A percentile compares a stretch with the other conserved stretches of the same genome.
phyloP scores from a whole-genome alignment of 2,329 filamentous ascomycete genomes.

The Trichoderma breve region DNA sequence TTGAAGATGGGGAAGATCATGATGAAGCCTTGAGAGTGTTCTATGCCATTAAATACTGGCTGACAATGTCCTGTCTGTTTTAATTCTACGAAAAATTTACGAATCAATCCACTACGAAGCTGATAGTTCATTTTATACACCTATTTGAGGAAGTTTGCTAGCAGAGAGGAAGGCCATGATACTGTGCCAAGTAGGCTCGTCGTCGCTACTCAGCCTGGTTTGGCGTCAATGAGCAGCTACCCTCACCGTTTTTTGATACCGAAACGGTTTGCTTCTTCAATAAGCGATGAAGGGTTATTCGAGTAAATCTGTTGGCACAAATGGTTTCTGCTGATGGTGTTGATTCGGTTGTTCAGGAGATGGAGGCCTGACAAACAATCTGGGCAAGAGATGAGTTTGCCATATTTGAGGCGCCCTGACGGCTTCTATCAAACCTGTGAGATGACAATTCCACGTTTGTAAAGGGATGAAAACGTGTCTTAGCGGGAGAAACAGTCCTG shows the following conservation, averaged over 20 bases:
- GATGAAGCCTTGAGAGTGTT: background rate
- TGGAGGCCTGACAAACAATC: constrained; percentile 1
- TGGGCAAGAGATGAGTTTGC: background rate
- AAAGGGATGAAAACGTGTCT: background rate
- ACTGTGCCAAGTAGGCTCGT: background rate
- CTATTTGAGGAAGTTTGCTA: background rate
- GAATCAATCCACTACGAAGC: background rate
- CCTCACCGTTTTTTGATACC: constrained; percentile 2
- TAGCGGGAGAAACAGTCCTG: background rate
- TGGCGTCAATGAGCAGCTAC: background rate
- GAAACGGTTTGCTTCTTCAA: constrained; percentile 3
- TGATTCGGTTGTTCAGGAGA: background rate
- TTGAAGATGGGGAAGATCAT: constrained; percentile 10
- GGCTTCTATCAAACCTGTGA: constrained; percentile 2
- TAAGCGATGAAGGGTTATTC: background rate
- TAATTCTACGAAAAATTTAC: background rate
- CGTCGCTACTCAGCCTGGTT: background rate
- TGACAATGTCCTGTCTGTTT: background rate
- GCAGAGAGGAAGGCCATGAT: background rate
- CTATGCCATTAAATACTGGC: background rate
- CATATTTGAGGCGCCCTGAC: background rate
- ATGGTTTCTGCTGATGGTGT: background rate
- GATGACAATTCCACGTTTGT: constrained; percentile 6
- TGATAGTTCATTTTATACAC: background rate
- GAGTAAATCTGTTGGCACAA: background rate